Evolutionary conservation across 495 filamentous ascomycete species (phyloP).

Genomic region (Penicillium samsonianum): DNA sequence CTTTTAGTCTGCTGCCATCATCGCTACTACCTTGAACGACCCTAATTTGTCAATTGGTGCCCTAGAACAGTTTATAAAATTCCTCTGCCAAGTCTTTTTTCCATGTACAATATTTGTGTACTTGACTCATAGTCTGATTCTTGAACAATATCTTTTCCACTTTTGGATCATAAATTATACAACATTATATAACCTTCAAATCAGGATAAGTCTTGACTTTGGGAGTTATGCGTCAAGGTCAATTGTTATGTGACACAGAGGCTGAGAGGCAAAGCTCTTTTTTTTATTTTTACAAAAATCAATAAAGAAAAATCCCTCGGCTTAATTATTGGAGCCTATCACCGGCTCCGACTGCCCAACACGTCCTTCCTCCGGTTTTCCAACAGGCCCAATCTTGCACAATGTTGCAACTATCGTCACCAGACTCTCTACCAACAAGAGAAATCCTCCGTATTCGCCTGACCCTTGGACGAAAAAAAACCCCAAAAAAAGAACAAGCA

Average conservation of each 20-base stretch:
- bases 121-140: background rate
- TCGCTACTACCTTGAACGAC: slow-evolving; percentile 26
- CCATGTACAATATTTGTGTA: background rate
- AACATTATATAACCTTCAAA: background rate
- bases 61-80: slow-evolving; percentile 2
- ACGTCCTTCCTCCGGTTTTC: slow-evolving; percentile 8
- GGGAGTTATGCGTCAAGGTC: background rate
- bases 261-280: slow-evolving; percentile 8
- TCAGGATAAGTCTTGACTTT: background rate
- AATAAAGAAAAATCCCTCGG: slow-evolving; percentile 1
- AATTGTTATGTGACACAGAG: slow-evolving; percentile 15
- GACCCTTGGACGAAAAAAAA: background rate
- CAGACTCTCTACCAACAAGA: slow-evolving; percentile 11
- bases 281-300: background rate
- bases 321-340: slow-evolving; percentile 12
- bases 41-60: slow-evolving; percentile 14
- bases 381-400: slow-evolving; percentile 13
- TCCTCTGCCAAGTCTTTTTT: background rate
- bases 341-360: slow-evolving; percentile 21
- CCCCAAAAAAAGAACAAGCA: background rate
- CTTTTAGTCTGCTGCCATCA: slow-evolving; percentile 17
- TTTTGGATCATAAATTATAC: background rate
- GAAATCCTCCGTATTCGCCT: slow-evolving; percentile 15
- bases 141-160: background rate
- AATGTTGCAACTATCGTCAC: slow-evolving; percentile 22